phyloP scores from a whole-genome alignment of 176 grass and related monocot genomes.

The Oryza glaberrima region DNA sequence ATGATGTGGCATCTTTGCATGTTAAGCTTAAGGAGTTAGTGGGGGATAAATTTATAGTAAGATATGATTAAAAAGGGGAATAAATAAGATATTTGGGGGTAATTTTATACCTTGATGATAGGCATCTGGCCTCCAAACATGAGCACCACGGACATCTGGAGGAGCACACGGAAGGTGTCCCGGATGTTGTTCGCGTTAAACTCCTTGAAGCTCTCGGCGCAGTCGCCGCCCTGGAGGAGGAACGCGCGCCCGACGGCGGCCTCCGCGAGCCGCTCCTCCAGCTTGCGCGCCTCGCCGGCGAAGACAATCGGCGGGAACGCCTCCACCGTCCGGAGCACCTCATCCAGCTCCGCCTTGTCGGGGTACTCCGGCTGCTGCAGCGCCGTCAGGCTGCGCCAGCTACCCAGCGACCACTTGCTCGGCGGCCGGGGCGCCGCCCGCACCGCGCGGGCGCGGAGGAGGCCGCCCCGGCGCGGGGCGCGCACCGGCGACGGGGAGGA shows the following conservation, averaged over 20 bases:
- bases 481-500: conserved; percentile 3
- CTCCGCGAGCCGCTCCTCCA: conserved; percentile 84
- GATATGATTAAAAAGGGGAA: neutral
- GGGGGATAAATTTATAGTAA: no score
- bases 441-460: conserved; percentile 54
- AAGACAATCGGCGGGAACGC: conserved; percentile 88
- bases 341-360: conserved; percentile 55
- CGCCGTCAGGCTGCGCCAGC: conserved; percentile 65
- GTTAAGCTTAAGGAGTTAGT: no score
- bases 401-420: conserved; percentile 66
- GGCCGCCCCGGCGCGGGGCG: conserved; percentile 1
- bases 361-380: conserved; percentile 82
- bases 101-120: conserved; percentile 64
- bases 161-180: conserved; percentile 75
- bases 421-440: conserved; percentile 56
- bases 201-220: conserved; percentile 89
- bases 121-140: conserved; percentile 91
- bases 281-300: conserved; percentile 77
- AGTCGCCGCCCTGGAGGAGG: conserved; percentile 84
- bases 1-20: no score
- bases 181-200: conserved; percentile 88
- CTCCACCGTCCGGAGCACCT: conserved; percentile 79
- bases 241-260: conserved; percentile 77
- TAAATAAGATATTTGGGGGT: neutral
- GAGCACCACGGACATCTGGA: conserved; percentile 86